Conservation (phyloP, 805 yeast genomes). For the Scheffersomyces amazonensis region DNA sequence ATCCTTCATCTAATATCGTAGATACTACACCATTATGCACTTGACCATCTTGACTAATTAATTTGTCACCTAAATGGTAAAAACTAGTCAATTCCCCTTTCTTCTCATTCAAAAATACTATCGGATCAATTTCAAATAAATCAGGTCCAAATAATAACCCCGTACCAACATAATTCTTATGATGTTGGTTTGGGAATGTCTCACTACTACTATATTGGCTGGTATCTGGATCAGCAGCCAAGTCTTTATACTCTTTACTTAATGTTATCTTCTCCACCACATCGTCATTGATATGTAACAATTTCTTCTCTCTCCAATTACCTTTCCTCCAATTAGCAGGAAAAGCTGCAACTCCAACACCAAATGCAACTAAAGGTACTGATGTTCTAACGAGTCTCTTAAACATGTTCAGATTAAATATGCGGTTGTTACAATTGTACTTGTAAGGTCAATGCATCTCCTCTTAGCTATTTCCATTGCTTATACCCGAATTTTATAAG, state of each 20-base stretch:
- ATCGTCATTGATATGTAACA: constrained; percentile 16
- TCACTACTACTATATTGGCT: constrained; percentile 11
- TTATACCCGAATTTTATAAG: too few species aligned
- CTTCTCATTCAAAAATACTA: constrained; percentile 52
- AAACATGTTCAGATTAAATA: too few species aligned
- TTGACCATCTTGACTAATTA: constrained; percentile 67
- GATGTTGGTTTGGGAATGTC: constrained; percentile 55
- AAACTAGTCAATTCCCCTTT: constrained; percentile 59
- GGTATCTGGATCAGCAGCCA: constrained; percentile 12
- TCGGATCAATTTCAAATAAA: constrained; percentile 72
- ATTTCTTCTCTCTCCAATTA: constrained; percentile 8
- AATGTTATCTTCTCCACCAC: constrained; percentile 16
- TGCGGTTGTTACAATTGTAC: too few species aligned
- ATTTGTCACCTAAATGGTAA: constrained; percentile 64
- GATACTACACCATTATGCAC: constrained; percentile 82
- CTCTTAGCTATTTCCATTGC: too few species aligned
- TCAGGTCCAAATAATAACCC: constrained; percentile 70
- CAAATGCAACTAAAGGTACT: constrained; percentile 29
- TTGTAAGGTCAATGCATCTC: too few species aligned
- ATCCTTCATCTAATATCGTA: constrained; percentile 77
- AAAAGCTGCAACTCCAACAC: constrained; percentile 23
- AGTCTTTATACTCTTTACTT: constrained; percentile 15
- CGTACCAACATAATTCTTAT: constrained; percentile 61
- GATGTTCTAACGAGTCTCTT: constrained; percentile 22
- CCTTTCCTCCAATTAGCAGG: constrained; percentile 25